phyloP scores from a whole-genome alignment of 108 stramenopile genomes.

The Nitzschia sp. region DNA sequence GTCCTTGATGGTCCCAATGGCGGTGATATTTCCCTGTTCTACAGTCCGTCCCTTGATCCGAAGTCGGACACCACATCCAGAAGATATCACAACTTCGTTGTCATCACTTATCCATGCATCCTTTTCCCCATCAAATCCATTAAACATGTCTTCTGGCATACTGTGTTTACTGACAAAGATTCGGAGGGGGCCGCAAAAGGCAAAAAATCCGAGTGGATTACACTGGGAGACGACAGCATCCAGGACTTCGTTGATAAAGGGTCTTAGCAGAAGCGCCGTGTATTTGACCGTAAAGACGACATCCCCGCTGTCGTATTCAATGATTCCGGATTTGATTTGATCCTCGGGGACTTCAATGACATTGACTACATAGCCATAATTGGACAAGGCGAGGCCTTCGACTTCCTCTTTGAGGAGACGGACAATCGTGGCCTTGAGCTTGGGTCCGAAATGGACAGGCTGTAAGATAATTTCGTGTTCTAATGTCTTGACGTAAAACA shows the following conservation, averaged over 20 bases:
- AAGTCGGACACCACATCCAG: slow-evolving; percentile 89
- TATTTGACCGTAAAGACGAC: slow-evolving; percentile 91
- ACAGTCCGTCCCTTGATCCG: slow-evolving; percentile 91
- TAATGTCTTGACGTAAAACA: slow-evolving; percentile 91
- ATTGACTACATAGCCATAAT: slow-evolving; percentile 92
- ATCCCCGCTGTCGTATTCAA: slow-evolving; percentile 92
- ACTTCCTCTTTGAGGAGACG: slow-evolving; percentile 88
- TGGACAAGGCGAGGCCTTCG: slow-evolving; percentile 90
- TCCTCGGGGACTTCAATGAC: slow-evolving; percentile 92
- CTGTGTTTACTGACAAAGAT: slow-evolving; percentile 93
- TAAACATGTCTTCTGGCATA: slow-evolving; percentile 94
- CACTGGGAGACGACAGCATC: slow-evolving; percentile 91
- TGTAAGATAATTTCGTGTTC: slow-evolving; percentile 87
- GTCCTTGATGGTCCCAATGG: slow-evolving; percentile 95
- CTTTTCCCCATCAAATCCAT: slow-evolving; percentile 89
- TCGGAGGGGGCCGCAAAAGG: slow-evolving; percentile 87
- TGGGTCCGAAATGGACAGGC: slow-evolving; percentile 85
- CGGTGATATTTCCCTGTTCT: slow-evolving; percentile 90
- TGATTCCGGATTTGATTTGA: slow-evolving; percentile 88
- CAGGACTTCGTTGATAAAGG: slow-evolving; percentile 91
- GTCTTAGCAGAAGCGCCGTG: slow-evolving; percentile 84
- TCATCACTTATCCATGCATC: slow-evolving; percentile 95
- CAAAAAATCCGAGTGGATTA: slow-evolving; percentile 91
- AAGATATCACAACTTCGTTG: slow-evolving; percentile 89
- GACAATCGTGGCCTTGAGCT: slow-evolving; percentile 81